Percentiles rank a stretch among this genome's conserved stretches.
Conservation (phyloP, 2,329 filamentous ascomycete genomes). For the Botryosphaeria dothidea region DNA sequence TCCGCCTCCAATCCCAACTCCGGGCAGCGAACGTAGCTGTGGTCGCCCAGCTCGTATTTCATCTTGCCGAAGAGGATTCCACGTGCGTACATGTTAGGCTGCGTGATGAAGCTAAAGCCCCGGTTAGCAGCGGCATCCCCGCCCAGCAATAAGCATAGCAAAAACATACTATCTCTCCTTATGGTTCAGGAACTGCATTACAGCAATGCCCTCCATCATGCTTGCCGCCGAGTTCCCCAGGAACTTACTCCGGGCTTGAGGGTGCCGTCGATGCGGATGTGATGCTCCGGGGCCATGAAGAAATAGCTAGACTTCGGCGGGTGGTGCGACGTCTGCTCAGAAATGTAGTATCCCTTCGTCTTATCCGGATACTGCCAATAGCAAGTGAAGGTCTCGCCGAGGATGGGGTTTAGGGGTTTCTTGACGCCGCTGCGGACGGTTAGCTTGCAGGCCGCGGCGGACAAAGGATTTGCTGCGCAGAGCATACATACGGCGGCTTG, state of each 20-base stretch:
- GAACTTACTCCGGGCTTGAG: slow-evolving; percentile 95
- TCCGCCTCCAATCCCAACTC: slow-evolving; percentile 85
- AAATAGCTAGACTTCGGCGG: slow-evolving; percentile 99
- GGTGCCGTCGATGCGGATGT: slow-evolving; percentile 93
- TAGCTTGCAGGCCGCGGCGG: neutral
- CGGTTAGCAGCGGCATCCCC: slow-evolving; percentile 20
- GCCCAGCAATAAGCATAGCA: neutral
- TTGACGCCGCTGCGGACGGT: slow-evolving; percentile 75
- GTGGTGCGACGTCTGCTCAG: slow-evolving; percentile 97
- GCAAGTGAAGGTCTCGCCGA: slow-evolving; percentile 91
- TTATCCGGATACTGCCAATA: slow-evolving; percentile 91
- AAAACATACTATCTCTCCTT: slow-evolving; percentile 79
- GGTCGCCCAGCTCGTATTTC: slow-evolving; percentile 98
- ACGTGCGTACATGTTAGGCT: slow-evolving; percentile 98
- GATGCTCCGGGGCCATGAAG: slow-evolving; percentile 91
- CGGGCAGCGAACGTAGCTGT: slow-evolving; percentile 88
- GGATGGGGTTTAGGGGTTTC: slow-evolving; percentile 94
- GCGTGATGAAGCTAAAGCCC: slow-evolving; percentile 77
- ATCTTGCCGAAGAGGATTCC: slow-evolving; percentile 98
- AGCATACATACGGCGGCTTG: slow-evolving; percentile 76
- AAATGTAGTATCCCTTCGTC: slow-evolving; percentile 90
- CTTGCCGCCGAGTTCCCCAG: slow-evolving; percentile 96
- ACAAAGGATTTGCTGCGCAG: slow-evolving; percentile 5
- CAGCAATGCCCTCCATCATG: slow-evolving; percentile 95
- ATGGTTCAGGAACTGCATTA: slow-evolving; percentile 78